A percentile compares a stretch with the other conserved stretches of the same genome.
phyloP scores from a whole-genome alignment of 495 filamentous ascomycete species.

The Coniosporium apollinis region DNA sequence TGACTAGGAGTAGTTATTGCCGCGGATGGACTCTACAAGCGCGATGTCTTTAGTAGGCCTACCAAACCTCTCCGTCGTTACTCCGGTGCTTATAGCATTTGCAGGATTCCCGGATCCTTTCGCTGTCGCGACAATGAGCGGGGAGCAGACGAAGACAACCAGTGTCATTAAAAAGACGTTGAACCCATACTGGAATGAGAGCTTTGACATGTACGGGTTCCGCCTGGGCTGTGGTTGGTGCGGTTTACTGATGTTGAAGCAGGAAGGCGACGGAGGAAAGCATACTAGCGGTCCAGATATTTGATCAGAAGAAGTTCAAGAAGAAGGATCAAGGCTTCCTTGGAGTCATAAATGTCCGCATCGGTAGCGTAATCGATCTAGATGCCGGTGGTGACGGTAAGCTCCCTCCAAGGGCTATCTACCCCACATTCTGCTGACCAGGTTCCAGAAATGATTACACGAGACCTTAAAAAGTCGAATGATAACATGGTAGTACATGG shows the following conservation, averaged over 20 bases:
- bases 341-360: constrained; percentile 89
- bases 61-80: constrained; percentile 11
- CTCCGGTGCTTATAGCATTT: constrained; percentile 10
- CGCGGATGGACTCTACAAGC: constrained; percentile 94
- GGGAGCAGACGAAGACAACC: constrained; percentile 92
- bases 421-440: too few relatives aligned
- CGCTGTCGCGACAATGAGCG: constrained; percentile 87
- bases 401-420: constrained; percentile 15
- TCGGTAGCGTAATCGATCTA: constrained; percentile 84
- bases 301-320: constrained; percentile 99
- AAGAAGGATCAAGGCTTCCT: constrained; percentile 99
- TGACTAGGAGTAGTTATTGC: constrained; percentile 77
- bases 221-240: constrained; percentile 1
- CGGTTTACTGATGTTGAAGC: constrained; percentile 15
- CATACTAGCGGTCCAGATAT: constrained; percentile 93
- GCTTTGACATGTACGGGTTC: constrained; percentile 75
- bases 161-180: constrained; percentile 90
- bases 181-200: constrained; percentile 99
- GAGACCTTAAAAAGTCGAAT: constrained; percentile 93
- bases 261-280: constrained; percentile 84
- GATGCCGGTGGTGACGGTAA: constrained; percentile 80
- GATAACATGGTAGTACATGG: constrained; percentile 96
- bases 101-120: constrained; percentile 94
- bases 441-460: constrained; percentile 75
- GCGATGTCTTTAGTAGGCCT: constrained; percentile 87